Conservation (phyloP, 352 stramenopile species). For the Phytophthora tentaculata region DNA sequence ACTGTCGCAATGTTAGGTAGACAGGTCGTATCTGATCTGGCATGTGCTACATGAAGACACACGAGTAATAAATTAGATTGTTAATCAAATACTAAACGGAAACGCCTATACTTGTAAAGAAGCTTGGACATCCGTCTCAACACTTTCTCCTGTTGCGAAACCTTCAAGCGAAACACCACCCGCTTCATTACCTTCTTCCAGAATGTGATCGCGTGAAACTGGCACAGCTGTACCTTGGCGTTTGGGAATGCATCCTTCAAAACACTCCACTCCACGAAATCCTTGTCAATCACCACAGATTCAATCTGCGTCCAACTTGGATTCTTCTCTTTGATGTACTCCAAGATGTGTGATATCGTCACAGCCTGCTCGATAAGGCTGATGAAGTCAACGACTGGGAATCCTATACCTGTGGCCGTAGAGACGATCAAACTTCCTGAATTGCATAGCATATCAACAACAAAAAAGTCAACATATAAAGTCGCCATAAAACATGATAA, state of each 20-base stretch:
- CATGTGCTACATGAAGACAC: too few species aligned
- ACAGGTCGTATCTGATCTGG: too few species aligned
- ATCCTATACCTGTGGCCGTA: not conserved
- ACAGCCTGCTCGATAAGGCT: not conserved
- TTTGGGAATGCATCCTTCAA: slow-evolving; percentile 4
- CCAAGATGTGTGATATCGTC: not conserved
- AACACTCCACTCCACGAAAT: not conserved
- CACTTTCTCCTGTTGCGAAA: slow-evolving; percentile 11
- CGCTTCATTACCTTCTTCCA: slow-evolving; percentile 23
- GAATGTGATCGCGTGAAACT: too few species aligned
- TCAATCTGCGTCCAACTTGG: too few species aligned
- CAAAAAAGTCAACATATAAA: too few species aligned
- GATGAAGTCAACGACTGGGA: not conserved
- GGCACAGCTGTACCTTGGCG: slow-evolving; percentile 11
- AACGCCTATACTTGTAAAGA: slow-evolving; percentile 15
- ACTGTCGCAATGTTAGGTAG: not conserved
- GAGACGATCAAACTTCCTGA: not conserved
- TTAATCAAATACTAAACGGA: not conserved
- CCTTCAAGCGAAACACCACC: slow-evolving; percentile 17
- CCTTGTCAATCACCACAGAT: too few species aligned
- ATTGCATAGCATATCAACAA: not conserved
- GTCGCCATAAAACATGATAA: not conserved
- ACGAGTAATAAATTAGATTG: not conserved
- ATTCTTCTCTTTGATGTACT: slow-evolving; percentile 3
- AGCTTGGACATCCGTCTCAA: slow-evolving; percentile 3